Conservation (phyloP, 2,329 filamentous ascomycete species). For the Hymenoscyphus occultus region DNA sequence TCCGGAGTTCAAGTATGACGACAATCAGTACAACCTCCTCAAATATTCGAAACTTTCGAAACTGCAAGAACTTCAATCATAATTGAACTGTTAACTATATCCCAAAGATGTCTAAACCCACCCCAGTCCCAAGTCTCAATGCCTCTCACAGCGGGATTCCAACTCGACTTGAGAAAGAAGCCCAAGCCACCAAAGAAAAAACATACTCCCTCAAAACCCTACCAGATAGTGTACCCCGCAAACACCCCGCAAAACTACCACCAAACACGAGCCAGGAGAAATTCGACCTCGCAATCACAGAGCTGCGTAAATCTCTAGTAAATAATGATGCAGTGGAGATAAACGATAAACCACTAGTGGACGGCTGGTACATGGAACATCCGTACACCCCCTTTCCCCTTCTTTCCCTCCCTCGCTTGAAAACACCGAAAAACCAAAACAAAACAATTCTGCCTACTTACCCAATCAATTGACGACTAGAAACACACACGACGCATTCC, state of each 20-base stretch:
- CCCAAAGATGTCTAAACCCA: neutral
- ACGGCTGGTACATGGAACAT: conserved; percentile 39
- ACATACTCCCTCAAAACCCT: conserved; percentile 28
- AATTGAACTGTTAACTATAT: neutral
- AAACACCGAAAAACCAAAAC: neutral
- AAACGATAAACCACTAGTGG: conserved; percentile 41
- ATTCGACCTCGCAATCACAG: conserved; percentile 33
- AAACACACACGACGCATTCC: conserved; percentile 44
- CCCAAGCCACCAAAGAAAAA: conserved; percentile 21
- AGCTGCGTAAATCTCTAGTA: conserved; percentile 39
- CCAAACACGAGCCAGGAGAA: conserved; percentile 28
- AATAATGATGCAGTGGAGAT: conserved; percentile 39
- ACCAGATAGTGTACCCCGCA: conserved; percentile 25
- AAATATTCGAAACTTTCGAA: neutral
- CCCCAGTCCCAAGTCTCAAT: conserved; percentile 14
- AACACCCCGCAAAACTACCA: conserved; percentile 25
- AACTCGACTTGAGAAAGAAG: conserved; percentile 25
- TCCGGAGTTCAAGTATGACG: neutral
- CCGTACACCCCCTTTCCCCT: neutral
- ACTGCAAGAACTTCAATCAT: neutral
- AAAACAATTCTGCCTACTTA: neutral
- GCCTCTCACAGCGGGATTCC: conserved; percentile 29
- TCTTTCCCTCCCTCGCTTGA: neutral
- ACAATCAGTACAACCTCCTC: neutral
- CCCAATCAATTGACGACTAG: neutral